phyloP scores from a whole-genome alignment of 805 yeast genomes.

The Sugiyamaella smithiae region DNA sequence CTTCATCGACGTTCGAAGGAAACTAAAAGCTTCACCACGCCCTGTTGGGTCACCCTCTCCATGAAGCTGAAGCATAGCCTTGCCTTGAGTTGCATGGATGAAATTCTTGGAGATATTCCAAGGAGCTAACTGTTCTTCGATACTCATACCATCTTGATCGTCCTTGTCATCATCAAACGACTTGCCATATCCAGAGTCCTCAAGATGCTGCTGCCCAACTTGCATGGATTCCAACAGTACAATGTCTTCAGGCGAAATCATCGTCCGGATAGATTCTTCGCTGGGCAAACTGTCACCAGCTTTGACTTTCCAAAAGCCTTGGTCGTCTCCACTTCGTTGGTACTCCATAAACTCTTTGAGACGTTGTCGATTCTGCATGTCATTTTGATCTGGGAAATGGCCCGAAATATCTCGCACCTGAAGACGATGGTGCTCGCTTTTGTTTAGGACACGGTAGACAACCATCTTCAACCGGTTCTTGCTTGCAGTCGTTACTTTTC shows the following conservation, averaged over 20 bases:
- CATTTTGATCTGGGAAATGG: slow-evolving; percentile 96
- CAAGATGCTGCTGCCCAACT: slow-evolving; percentile 83
- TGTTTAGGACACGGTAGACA: slow-evolving; percentile 81
- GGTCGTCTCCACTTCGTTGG: slow-evolving; percentile 90
- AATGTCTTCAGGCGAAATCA: slow-evolving; percentile 91
- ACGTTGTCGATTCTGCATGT: slow-evolving; percentile 94
- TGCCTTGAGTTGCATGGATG: slow-evolving; percentile 90
- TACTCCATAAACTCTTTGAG: slow-evolving; percentile 97
- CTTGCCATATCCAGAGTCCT: slow-evolving; percentile 64
- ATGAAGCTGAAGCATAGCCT: slow-evolving; percentile 91
- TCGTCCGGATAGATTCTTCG: slow-evolving; percentile 71
- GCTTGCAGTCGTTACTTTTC: slow-evolving; percentile 90
- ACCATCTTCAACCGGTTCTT: slow-evolving; percentile 91
- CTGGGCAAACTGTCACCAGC: slow-evolving; percentile 62
- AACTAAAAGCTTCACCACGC: slow-evolving; percentile 83
- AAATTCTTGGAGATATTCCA: slow-evolving; percentile 95
- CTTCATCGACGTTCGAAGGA: slow-evolving; percentile 88
- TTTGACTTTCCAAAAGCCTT: slow-evolving; percentile 91
- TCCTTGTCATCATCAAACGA: slow-evolving; percentile 42
- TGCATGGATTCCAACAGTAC: slow-evolving; percentile 87
- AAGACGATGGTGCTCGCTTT: slow-evolving; percentile 67
- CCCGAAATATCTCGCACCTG: slow-evolving; percentile 82
- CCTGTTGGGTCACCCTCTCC: slow-evolving; percentile 97
- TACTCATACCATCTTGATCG: slow-evolving; percentile 46
- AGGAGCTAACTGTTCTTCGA: slow-evolving; percentile 84